Percentiles rank a stretch among this genome's conserved stretches.
Evolutionary conservation across 2,329 filamentous ascomycete genomes (phyloP).

Genomic region (Botryotinia narcissicola): DNA sequence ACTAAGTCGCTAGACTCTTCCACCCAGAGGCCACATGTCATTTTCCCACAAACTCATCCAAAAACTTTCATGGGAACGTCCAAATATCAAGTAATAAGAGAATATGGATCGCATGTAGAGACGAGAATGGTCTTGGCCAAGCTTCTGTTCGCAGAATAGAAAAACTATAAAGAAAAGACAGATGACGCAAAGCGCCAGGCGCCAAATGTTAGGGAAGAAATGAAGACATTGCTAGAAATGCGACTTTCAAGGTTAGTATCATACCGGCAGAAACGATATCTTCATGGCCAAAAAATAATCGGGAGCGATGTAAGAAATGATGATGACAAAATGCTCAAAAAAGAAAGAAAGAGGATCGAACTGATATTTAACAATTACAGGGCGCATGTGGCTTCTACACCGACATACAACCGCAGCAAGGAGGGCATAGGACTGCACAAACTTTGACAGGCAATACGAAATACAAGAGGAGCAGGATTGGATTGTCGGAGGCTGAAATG

Average conservation of each 20-base stretch:
- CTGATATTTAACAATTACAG: neutral
- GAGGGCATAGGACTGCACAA: neutral
- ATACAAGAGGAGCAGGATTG: neutral
- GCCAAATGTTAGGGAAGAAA: neutral
- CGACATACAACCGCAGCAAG: neutral
- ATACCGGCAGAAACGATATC: neutral
- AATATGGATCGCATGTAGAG: neutral
- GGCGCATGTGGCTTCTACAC: neutral
- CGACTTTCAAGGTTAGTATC: neutral
- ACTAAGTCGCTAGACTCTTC: neutral
- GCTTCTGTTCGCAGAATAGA: neutral
- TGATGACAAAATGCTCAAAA: neutral
- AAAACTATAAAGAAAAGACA: neutral
- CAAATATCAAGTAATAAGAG: neutral
- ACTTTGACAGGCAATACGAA: neutral
- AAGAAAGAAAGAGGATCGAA: neutral
- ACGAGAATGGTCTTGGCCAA: neutral
- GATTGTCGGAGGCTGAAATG: neutral
- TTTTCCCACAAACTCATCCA: neutral
- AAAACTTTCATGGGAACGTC: neutral
- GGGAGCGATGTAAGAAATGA: neutral
- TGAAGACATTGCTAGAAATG: neutral
- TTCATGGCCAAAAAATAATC: neutral
- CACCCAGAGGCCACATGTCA: neutral
- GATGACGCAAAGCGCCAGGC: neutral